Conservation (phyloP, 2,329 filamentous ascomycete species). For the Cladorrhinum sp. region DNA sequence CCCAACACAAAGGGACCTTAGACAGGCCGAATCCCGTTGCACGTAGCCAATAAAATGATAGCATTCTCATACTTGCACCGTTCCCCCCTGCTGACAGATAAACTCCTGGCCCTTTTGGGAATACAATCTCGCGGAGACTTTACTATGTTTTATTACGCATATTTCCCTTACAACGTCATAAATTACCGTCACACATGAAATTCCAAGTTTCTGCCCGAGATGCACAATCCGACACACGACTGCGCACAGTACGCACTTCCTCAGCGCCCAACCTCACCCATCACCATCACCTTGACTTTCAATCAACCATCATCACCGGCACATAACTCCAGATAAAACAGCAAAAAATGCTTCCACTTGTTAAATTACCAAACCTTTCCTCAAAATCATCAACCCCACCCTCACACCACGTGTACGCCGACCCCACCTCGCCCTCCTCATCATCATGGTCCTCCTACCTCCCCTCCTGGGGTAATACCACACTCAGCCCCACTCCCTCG, state of each 20-base stretch:
- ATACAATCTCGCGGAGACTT: neutral
- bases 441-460: constrained; percentile 18
- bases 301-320: neutral
- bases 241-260: neutral
- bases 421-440: neutral
- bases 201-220: no score
- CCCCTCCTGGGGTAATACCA: neutral
- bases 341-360: neutral
- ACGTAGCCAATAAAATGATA: constrained; percentile 6
- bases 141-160: no score
- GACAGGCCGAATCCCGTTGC: neutral
- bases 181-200: neutral
- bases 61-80: no score
- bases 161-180: no score
- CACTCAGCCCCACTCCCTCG: neutral
- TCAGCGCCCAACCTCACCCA: neutral
- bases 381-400: neutral
- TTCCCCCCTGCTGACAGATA: neutral
- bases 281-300: neutral
- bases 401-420: constrained; percentile 12
- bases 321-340: neutral
- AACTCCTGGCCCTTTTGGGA: neutral
- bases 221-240: no score
- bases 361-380: neutral
- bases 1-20: neutral